A percentile compares a stretch with the other conserved stretches of the same genome.
Evolutionary conservation across 257 asterid species (phyloP).

Genomic region (Capsicum rhomboideum): DNA sequence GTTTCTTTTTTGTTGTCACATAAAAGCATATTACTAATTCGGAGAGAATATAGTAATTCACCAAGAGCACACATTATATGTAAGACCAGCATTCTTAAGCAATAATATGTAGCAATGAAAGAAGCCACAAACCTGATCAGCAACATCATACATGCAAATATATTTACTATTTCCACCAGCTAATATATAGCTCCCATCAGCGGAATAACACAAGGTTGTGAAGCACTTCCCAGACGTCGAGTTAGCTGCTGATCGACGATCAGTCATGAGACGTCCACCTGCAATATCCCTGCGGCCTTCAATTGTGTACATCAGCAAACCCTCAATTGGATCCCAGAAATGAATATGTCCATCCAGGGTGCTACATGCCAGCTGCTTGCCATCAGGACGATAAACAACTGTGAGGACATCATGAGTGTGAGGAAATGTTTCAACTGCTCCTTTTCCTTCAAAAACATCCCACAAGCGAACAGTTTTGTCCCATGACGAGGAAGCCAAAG

Average conservation of each 20-base stretch:
- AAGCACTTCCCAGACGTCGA: conserved; percentile 86
- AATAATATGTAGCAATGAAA: not conserved
- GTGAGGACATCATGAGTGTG: conserved; percentile 95
- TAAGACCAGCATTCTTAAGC: not conserved
- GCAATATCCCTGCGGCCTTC: conserved; percentile 98
- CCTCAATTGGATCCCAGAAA: conserved; percentile 94
- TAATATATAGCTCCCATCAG: conserved; percentile 94
- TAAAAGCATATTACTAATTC: not conserved
- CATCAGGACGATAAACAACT: conserved; percentile 86
- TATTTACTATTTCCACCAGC: conserved; percentile 97
- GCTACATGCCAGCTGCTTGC: conserved; percentile 92
- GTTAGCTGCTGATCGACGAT: conserved; percentile 90
- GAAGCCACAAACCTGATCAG: conserved; percentile 64
- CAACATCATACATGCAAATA: conserved; percentile 92
- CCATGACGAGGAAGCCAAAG: conserved; percentile 98
- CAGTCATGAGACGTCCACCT: conserved; percentile 98
- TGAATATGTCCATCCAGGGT: conserved; percentile 91
- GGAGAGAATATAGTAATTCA: not conserved
- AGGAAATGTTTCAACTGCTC: conserved; percentile 76
- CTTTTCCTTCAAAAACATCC: conserved; percentile 94
- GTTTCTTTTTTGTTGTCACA: not conserved
- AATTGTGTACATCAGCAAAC: conserved; percentile 73
- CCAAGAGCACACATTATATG: not conserved
- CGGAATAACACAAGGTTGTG: conserved; percentile 86
- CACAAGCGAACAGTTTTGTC: conserved; percentile 91